Conservation (phyloP, 225 moss, liverwort and hornwort species). For the Marchantia polymorpha region DNA sequence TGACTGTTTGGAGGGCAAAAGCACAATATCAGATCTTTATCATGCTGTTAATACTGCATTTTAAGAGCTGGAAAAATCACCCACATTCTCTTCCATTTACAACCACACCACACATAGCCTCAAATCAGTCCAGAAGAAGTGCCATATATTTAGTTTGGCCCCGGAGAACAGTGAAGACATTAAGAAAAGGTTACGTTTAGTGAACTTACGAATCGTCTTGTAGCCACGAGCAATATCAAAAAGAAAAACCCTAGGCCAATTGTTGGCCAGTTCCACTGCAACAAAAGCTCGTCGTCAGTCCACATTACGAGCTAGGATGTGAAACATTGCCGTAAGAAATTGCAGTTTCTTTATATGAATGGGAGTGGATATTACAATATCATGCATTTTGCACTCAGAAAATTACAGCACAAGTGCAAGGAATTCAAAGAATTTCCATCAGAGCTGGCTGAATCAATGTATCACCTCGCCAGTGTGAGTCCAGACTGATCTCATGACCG, state of each 20-base stretch:
- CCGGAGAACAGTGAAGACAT: too few species aligned
- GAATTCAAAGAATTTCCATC: too few species aligned
- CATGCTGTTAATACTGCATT: too few species aligned
- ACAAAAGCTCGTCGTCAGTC: background rate
- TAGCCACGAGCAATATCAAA: constrained; percentile 39
- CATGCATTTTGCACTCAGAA: background rate
- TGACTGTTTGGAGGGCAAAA: constrained; percentile 27
- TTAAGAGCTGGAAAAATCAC: too few species aligned
- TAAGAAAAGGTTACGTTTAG: too few species aligned
- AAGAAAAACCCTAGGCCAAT: constrained; percentile 61
- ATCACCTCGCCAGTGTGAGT: constrained; percentile 37
- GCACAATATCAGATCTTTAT: background rate
- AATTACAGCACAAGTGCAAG: background rate
- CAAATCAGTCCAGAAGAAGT: too few species aligned
- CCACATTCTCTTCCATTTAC: too few species aligned
- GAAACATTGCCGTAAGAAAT: too few species aligned
- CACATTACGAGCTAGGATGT: too few species aligned
- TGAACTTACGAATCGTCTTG: constrained; percentile 18
- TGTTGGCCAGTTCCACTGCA: constrained; percentile 82
- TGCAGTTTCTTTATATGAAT: background rate
- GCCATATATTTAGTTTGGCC: too few species aligned
- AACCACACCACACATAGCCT: too few species aligned
- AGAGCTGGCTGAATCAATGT: too few species aligned
- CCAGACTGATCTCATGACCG: constrained; percentile 66
- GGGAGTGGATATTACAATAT: background rate